phyloP scores from a whole-genome alignment of 768 basidiomycete genomes.

The Solioccasus polychromus region DNA sequence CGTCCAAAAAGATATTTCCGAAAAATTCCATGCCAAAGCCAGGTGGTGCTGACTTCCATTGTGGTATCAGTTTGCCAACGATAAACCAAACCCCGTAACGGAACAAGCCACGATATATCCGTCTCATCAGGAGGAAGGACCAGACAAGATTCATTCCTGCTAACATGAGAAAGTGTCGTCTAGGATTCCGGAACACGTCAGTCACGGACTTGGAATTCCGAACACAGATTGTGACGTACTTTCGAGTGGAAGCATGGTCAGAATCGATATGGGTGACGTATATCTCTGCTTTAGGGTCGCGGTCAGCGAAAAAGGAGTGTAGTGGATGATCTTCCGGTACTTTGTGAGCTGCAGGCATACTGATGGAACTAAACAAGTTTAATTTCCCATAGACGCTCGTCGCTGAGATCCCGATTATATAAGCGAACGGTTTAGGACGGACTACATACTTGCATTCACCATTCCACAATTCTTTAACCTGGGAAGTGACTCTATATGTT shows the following conservation, averaged over 20 bases:
- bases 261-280: conserved; percentile 31
- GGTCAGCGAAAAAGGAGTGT: conserved; percentile 15
- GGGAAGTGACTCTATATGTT: too few species aligned
- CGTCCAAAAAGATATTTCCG: conserved; percentile 24
- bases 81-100: conserved; percentile 30
- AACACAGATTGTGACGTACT: conserved; percentile 15
- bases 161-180: conserved; percentile 27
- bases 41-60: conserved; percentile 14
- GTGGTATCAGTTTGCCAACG: conserved; percentile 20
- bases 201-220: not conserved
- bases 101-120: conserved; percentile 20
- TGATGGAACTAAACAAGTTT: conserved; percentile 1
- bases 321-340: conserved; percentile 28
- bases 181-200: conserved; percentile 14
- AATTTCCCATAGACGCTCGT: not conserved
- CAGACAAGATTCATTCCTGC: conserved; percentile 25
- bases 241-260: conserved; percentile 16
- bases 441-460: too few species aligned
- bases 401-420: conserved; percentile 10
- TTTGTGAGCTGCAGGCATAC: conserved; percentile 26
- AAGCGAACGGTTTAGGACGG: conserved; percentile 7
- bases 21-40: conserved; percentile 15
- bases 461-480: too few species aligned
- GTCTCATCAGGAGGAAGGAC: conserved; percentile 23
- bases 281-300: conserved; percentile 23